Base-by-base conservation (phyloP, 768 basidiomycete species). In the Polyporus arcularius region DNA sequence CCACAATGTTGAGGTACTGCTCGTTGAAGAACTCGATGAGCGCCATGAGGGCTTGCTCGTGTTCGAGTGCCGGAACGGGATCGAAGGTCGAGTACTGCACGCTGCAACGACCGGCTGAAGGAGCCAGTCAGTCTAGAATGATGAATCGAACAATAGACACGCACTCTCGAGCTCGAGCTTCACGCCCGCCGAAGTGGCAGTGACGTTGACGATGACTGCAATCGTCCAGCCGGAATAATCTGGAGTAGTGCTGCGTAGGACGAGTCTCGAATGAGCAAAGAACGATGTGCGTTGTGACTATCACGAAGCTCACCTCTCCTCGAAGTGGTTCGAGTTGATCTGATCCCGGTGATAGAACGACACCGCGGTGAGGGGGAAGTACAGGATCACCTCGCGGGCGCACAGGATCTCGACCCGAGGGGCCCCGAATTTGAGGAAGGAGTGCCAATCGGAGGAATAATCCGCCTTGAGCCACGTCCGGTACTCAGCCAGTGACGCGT, bases 141-240 rank as follows among this genome's bases (percentile, higher is more conserved):
- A 26, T 65, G 64, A 45, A 55, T 60, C 52, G 26, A 58, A 49
- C 4, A 71, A 32, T 31, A 72, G 65, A 38, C 72, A 61, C 49
- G 61, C 63, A 60, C 70, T 61, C 35, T 58, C 54, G 16, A 61
- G 65, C 12, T 66, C 60, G 40, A 58, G 55, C 32, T 67, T 66
- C 7, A 66, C 67, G 8, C 55, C 52, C 15, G 57, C 59, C 26
- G 64, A 60, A 35, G 62, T 61, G 15, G 65, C 51, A 35, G 62
- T 45, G 39, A 70, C 63, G 42, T 69, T 63, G 51, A 73, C 66
- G 28, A 71, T 55, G 42, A 70, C 16, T 4, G 65, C 67, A 46
- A 71, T 58, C 49, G 66, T 62, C 70, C 69, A 70, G 49, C 63
- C 43, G 40, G 10, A 26, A 43, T 61, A 66, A 6, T 18, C 32